These are phyloP conservation scores for Cochlearia excelsa DNA, from an alignment of 345 rosid genomes.

Conservation along the genomic window DNA sequence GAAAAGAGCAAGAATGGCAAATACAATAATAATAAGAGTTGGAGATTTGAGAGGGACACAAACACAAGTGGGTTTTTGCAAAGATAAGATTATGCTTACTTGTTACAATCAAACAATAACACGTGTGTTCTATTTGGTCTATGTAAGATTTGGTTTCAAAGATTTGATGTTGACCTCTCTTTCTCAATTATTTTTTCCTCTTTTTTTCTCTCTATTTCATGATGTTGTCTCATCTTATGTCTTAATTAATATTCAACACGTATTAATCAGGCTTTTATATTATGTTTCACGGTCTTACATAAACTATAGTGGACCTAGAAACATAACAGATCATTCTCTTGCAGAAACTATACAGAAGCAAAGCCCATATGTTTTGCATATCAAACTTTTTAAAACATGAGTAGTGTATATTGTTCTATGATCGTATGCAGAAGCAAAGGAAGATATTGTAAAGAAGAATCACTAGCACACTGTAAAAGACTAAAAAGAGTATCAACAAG, in stretches of 20 bases:
- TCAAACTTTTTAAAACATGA: neutral
- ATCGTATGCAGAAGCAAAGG: neutral
- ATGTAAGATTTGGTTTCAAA: slow-evolving; percentile 37
- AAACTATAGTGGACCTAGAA: no score
- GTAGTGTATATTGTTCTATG: neutral
- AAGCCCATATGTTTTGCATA: neutral
- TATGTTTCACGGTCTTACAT: no score
- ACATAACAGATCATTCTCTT: no score
- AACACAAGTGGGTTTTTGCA: slow-evolving; percentile 25
- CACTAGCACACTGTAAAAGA: neutral
- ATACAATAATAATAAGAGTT: slow-evolving; percentile 20
- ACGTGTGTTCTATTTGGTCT: slow-evolving; percentile 33
- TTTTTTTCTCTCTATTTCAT: slow-evolving; percentile 11
- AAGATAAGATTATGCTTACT: slow-evolving; percentile 37
- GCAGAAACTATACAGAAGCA: neutral
- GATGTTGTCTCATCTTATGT: slow-evolving; percentile 26
- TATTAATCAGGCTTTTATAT: no score
- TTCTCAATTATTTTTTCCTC: slow-evolving; percentile 33
- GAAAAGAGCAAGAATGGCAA: slow-evolving; percentile 29
- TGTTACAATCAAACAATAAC: slow-evolving; percentile 29
- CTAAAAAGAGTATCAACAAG: slow-evolving; percentile 10
- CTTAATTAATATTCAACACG: neutral
- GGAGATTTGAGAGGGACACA: slow-evolving; percentile 28
- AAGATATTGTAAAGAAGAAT: slow-evolving; percentile 10
- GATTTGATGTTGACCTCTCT: slow-evolving; percentile 39